Conservation (phyloP, 2,329 filamentous ascomycete genomes). For the Trichophyton schoenleinii region DNA sequence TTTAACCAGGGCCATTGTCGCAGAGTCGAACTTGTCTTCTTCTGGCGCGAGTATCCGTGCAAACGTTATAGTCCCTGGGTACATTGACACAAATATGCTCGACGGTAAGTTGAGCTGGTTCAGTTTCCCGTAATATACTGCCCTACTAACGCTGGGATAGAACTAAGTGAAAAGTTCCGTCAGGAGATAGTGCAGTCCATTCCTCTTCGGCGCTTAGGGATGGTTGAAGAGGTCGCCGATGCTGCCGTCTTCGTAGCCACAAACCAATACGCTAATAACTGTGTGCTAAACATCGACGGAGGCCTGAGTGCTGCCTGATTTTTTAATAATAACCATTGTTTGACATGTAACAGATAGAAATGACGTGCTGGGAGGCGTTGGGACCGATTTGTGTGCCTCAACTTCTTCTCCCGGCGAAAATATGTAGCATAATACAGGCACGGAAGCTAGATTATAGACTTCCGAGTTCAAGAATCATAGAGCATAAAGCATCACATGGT, state of each 20-base stretch:
- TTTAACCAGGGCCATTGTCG: slow-evolving; percentile 29
- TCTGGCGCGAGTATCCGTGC: slow-evolving; percentile 55
- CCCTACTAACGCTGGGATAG: slow-evolving; percentile 19
- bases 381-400: neutral
- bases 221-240: slow-evolving; percentile 61
- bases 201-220: slow-evolving; percentile 55
- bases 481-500: neutral
- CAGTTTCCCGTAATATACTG: neutral
- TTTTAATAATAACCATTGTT: neutral
- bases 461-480: neutral
- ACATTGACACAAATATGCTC: slow-evolving; percentile 72
- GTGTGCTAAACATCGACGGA: slow-evolving; percentile 73
- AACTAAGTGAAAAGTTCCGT: slow-evolving; percentile 28
- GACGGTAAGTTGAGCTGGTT: slow-evolving; percentile 40
- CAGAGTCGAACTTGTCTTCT: slow-evolving; percentile 42
- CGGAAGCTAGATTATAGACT: neutral
- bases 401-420: neutral
- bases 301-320: slow-evolving; percentile 57
- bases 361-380: neutral
- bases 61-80: slow-evolving; percentile 72
- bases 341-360: neutral
- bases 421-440: neutral
- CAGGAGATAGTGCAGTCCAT: slow-evolving; percentile 38
- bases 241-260: slow-evolving; percentile 64
- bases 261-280: slow-evolving; percentile 78